Evolutionary conservation across 2,329 filamentous ascomycete genomes (phyloP), one percentile per base, ranked within the genome.

Genomic region (Cadophora luteo-olivacea): DNA sequence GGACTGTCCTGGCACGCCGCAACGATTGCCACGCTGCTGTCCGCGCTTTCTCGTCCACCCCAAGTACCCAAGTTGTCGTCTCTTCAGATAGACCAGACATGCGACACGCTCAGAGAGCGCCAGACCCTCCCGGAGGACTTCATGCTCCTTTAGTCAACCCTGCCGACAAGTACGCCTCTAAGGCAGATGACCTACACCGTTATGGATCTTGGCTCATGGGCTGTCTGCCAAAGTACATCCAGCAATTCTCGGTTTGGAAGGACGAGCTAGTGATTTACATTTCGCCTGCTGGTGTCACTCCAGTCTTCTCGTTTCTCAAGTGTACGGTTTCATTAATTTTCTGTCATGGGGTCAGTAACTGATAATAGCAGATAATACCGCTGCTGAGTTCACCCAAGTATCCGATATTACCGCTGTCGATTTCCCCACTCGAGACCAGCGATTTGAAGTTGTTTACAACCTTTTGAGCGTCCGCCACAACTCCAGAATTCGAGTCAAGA

Each of bases 221-320:
- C 75, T 97, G 93, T 81, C 83, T 99, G 78, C 97, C 96, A 77
- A 98, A 97, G 86, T 97, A 97, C 83, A 89, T 99, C 77, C 97
- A 99, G 84, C 96, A 99, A 84, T 98, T 98, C 84, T 97, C 94
- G 14, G 95, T 99, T 66, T 99, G 96, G 96, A 99, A 99, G 84
- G 96, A 99, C 80, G 96, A 99, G 83, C 89, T 99, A 79, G 94
- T 92, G 76, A 93, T 97, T 80, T 95, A 97, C 82, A 96, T 98
- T 78, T 86, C 93, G 60, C 96, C 96, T 1, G 84, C 92, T 48
- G 96, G 93, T 74, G 89, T 98, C 75, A 88, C 97, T 75, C 96
- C 96, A 49, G 92, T 97, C 77, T 94, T 99, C 81, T 89, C 87
- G 70, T 99, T 99, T 84, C 86, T 99, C 77, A 98, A 98, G 84